Evolutionary conservation across 2,329 filamentous ascomycete genomes (phyloP).

Genomic region (Phaeophleospora eucalypticola): DNA sequence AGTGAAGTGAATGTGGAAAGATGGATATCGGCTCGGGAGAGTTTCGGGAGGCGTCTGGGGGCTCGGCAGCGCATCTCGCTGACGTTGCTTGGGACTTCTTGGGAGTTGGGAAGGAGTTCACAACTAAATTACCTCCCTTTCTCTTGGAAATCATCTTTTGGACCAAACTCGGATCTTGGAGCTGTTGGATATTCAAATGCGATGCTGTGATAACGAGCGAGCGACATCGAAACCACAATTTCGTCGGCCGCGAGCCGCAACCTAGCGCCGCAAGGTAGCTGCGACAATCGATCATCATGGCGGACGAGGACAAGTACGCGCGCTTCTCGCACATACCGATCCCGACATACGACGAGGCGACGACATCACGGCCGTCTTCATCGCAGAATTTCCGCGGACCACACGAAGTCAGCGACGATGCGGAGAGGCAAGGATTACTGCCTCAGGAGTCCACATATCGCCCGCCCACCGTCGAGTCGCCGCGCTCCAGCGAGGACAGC

Average conservation of each 20-base stretch:
- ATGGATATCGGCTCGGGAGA: too few species aligned
- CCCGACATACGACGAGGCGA: constrained; percentile 79
- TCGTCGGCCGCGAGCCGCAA: background rate
- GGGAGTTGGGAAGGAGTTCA: too few species aligned
- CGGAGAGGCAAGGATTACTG: constrained; percentile 74
- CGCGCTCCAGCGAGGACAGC: constrained; percentile 57
- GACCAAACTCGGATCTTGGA: too few species aligned
- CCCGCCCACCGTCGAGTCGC: constrained; percentile 78
- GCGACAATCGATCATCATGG: constrained; percentile 10
- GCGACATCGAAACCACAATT: too few species aligned
- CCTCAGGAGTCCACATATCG: constrained; percentile 59
- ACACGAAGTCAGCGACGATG: constrained; percentile 63
- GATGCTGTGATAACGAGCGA: too few species aligned
- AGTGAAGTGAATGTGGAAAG: too few species aligned
- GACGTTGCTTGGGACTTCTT: too few species aligned
- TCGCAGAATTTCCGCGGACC: constrained; percentile 46
- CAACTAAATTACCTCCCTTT: too few species aligned
- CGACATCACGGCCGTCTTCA: constrained; percentile 54
- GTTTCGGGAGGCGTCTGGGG: too few species aligned
- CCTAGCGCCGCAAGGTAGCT: background rate
- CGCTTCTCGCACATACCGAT: constrained; percentile 55
- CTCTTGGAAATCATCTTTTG: too few species aligned
- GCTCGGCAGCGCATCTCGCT: too few species aligned
- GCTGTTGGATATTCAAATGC: too few species aligned
- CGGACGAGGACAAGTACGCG: constrained; percentile 21